phyloP scores from a whole-genome alignment of 116 monocot genomes.

The Cymodocea nodosa region DNA sequence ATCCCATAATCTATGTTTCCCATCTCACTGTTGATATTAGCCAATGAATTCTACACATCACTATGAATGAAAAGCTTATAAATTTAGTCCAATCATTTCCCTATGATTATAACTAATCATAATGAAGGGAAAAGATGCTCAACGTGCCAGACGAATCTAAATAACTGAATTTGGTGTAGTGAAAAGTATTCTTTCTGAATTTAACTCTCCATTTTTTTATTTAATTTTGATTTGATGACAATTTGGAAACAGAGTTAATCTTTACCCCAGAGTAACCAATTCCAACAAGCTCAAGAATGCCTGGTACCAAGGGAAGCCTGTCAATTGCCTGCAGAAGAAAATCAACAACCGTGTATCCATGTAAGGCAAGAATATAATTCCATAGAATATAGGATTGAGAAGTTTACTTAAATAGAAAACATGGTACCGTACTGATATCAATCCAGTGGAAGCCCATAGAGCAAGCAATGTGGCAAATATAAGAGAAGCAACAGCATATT shows the following conservation, averaged over 20 bases:
- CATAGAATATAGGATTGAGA: not conserved
- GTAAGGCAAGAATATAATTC: not conserved
- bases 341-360: not conserved
- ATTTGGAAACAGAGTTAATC: not conserved
- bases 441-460: constrained; percentile 52
- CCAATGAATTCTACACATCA: too few species aligned
- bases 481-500: constrained; percentile 52
- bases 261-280: constrained; percentile 81
- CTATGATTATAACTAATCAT: too few species aligned
- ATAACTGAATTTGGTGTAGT: too few species aligned
- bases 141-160: too few species aligned
- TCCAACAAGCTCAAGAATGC: constrained; percentile 74
- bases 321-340: constrained; percentile 65
- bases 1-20: too few species aligned
- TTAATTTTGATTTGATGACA: not conserved
- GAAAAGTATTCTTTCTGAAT: not conserved
- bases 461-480: constrained; percentile 36
- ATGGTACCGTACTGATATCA: constrained; percentile 47
- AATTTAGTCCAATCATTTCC: too few species aligned
- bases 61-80: too few species aligned
- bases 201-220: not conserved
- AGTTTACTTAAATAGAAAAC: not conserved
- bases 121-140: too few species aligned
- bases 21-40: too few species aligned
- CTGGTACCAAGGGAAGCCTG: constrained; percentile 81